These are phyloP conservation scores for Acacia concinna DNA, from an alignment of 331 rosid genomes.

Conservation along the genomic window DNA sequence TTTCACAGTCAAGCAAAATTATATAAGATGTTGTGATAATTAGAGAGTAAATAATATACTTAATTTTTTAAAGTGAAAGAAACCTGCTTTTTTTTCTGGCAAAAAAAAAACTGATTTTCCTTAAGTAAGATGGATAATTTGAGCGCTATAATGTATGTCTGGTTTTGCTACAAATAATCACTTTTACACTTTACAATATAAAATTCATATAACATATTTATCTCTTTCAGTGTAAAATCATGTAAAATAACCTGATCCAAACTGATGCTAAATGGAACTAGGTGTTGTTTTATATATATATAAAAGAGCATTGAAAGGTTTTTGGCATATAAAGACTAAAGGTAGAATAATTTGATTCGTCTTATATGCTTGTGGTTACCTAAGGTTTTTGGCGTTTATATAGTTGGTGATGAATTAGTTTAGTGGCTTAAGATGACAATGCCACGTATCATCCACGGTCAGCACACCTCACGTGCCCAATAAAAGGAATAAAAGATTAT, in stretches of 20 bases:
- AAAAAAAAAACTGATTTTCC: no score
- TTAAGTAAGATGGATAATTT: background rate
- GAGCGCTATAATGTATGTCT: background rate
- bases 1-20: slow-evolving; percentile 7
- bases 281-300: no score
- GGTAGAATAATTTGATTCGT: background rate
- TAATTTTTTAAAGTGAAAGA: no score
- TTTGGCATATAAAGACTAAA: background rate
- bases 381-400: background rate
- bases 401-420: background rate
- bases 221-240: no score
- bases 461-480: background rate
- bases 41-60: background rate
- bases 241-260: no score
- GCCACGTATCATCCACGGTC: background rate
- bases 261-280: no score
- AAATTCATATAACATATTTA: no score
- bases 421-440: background rate
- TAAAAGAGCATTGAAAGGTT: no score
- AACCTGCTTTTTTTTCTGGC: no score
- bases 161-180: background rate
- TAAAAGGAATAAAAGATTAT: no score
- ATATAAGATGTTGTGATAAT: background rate
- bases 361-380: background rate
- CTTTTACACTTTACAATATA: no score